A percentile compares a stretch with the other conserved stretches of the same genome.
Conservation (phyloP, 352 stramenopile species). For the Pythium rishiriense region DNA sequence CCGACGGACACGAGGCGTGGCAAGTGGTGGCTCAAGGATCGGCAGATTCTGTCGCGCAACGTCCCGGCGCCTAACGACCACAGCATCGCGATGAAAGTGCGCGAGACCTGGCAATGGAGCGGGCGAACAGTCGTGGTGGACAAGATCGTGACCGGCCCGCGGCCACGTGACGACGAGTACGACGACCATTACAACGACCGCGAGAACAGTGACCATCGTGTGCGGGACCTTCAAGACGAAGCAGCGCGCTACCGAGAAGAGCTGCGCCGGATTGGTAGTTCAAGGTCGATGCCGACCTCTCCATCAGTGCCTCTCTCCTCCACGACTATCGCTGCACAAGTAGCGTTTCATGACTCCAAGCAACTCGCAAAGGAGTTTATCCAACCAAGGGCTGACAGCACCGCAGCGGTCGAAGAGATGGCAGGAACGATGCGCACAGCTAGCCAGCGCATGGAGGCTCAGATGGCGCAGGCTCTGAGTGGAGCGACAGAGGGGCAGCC, state of each 20-base stretch:
- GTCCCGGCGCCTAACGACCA: slow-evolving; percentile 29
- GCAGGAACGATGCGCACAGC: slow-evolving; percentile 24
- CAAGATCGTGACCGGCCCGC: slow-evolving; percentile 50
- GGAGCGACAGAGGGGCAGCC: neutral
- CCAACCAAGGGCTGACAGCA: slow-evolving; percentile 15
- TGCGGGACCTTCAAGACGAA: slow-evolving; percentile 24
- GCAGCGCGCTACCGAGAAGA: slow-evolving; percentile 20
- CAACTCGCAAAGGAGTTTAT: slow-evolving; percentile 29
- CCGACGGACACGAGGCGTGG: slow-evolving; percentile 45
- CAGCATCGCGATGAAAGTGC: slow-evolving; percentile 51
- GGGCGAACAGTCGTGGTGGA: slow-evolving; percentile 59
- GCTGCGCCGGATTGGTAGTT: slow-evolving; percentile 6
- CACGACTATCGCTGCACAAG: slow-evolving; percentile 8
- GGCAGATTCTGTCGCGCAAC: slow-evolving; percentile 52
- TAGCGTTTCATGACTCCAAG: slow-evolving; percentile 27
- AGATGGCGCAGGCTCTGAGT: slow-evolving; percentile 24
- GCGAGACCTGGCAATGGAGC: slow-evolving; percentile 67
- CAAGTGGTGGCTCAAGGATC: slow-evolving; percentile 72
- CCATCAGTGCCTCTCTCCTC: slow-evolving; percentile 8
- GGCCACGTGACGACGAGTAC: slow-evolving; percentile 17
- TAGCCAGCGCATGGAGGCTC: slow-evolving; percentile 23
- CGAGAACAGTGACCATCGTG: neutral
- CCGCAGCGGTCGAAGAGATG: slow-evolving; percentile 11
- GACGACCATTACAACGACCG: slow-evolving; percentile 12
- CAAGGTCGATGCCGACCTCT: neutral